These are phyloP conservation scores for Plasmopara halstedii DNA, from an alignment of 352 stramenopile species.

Conservation along the genomic window DNA sequence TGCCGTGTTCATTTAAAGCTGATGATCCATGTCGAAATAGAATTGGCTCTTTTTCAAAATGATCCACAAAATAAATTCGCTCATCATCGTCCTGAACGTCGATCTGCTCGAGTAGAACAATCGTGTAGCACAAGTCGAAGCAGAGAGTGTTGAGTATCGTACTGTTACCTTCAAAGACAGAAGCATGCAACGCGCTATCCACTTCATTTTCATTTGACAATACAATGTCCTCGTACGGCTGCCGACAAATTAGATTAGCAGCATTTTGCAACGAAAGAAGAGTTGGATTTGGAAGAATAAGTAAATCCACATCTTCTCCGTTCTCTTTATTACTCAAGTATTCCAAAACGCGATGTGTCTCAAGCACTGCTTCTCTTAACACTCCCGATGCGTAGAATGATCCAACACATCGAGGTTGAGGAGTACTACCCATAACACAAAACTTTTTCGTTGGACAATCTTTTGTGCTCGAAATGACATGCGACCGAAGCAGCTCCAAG, in stretches of 20 bases:
- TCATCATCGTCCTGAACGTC: constrained; percentile 41
- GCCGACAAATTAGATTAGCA: constrained; percentile 30
- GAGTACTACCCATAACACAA: constrained; percentile 36
- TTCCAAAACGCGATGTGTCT: constrained; percentile 27
- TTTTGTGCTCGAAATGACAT: constrained; percentile 41
- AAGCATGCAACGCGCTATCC: not conserved
- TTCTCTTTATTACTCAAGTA: constrained; percentile 8
- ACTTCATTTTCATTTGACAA: not conserved
- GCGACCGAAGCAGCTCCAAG: constrained; percentile 27
- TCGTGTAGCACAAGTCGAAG: constrained; percentile 52
- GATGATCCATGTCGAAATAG: constrained; percentile 8
- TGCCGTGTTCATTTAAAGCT: constrained; percentile 2
- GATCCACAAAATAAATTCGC: constrained; percentile 50
- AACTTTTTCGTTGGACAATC: constrained; percentile 45
- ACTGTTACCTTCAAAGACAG: constrained; percentile 5
- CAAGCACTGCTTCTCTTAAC: constrained; percentile 17
- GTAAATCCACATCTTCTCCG: constrained; percentile 5
- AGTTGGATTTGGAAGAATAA: constrained; percentile 43
- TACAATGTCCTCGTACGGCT: constrained; percentile 17
- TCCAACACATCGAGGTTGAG: constrained; percentile 34
- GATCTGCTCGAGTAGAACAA: constrained; percentile 54
- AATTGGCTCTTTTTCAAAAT: constrained; percentile 23
- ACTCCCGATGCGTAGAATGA: constrained; percentile 50
- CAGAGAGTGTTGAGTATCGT: constrained; percentile 26
- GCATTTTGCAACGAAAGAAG: constrained; percentile 27